These are phyloP conservation scores for Lyophyllum semitale DNA, from an alignment of 768 basidiomycete species.

Conservation along the genomic window DNA sequence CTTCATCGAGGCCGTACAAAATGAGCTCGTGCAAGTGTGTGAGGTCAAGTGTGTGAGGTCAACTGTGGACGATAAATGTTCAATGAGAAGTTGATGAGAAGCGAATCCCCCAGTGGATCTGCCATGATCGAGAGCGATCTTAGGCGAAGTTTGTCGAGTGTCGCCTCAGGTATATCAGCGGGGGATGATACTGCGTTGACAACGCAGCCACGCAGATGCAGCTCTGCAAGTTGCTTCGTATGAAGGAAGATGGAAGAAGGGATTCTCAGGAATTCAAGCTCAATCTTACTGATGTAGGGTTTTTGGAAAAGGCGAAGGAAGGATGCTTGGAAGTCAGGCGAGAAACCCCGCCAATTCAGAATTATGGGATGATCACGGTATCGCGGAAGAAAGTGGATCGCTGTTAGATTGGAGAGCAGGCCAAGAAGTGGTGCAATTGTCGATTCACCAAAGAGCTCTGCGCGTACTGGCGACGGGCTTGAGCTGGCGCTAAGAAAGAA, in stretches of 20 bases:
- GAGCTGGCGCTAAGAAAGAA: background rate
- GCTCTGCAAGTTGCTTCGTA: background rate
- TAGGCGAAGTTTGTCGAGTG: background rate
- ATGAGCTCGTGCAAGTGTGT: background rate
- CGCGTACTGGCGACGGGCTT: background rate
- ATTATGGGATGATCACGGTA: background rate
- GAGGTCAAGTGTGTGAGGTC: too few relatives aligned
- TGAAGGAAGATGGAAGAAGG: background rate
- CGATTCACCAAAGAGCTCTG: background rate
- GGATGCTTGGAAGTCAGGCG: background rate
- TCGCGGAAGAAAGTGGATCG: background rate
- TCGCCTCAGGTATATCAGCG: background rate
- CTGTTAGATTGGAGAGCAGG: background rate
- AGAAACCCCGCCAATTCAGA: background rate
- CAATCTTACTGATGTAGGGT: background rate
- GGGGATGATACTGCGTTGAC: background rate
- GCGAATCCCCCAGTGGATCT: background rate
- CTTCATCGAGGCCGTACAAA: background rate
- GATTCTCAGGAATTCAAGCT: background rate
- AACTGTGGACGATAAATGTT: background rate
- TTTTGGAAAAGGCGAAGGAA: background rate
- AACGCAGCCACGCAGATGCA: background rate
- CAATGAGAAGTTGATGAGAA: background rate
- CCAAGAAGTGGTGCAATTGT: background rate
- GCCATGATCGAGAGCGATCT: background rate